phyloP scores from a whole-genome alignment of 2,329 filamentous ascomycete species.

The Chrysosporium queenslandicum region DNA sequence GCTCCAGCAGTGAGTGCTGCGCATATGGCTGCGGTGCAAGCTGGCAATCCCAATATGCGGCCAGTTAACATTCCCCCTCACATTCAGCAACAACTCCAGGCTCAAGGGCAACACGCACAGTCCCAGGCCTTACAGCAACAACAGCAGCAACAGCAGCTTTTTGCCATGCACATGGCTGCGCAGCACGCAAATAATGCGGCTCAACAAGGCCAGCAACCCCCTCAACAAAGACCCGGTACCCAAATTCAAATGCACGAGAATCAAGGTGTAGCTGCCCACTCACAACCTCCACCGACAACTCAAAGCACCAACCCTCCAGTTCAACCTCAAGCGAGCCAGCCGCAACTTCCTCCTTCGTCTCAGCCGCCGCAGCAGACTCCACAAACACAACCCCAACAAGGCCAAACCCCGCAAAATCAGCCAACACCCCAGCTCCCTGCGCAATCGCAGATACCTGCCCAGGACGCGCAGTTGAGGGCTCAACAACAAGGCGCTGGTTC shows the following conservation, averaged over 20 bases:
- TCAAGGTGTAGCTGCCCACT: constrained; percentile 36
- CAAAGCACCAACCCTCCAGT: constrained; percentile 32
- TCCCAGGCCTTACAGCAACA: constrained; percentile 33
- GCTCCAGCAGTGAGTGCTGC: constrained; percentile 33
- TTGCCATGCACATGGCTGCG: constrained; percentile 17
- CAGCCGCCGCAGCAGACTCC: constrained; percentile 24
- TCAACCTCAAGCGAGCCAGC: constrained; percentile 23
- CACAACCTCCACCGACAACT: constrained; percentile 34
- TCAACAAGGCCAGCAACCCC: constrained; percentile 32
- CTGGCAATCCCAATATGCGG: constrained; percentile 32
- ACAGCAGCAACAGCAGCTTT: constrained; percentile 19
- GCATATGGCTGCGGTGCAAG: constrained; percentile 37
- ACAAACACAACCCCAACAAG: constrained; percentile 31
- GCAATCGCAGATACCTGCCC: constrained; percentile 31
- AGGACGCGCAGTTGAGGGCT: constrained; percentile 35
- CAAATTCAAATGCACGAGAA: constrained; percentile 37
- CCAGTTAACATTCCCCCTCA: constrained; percentile 33
- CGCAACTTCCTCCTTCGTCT: constrained; percentile 27
- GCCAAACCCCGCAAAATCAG: constrained; percentile 21
- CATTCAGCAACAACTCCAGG: constrained; percentile 32
- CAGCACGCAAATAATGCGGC: constrained; percentile 23
- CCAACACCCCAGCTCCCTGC: constrained; percentile 25
- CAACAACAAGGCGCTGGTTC: constrained; percentile 27
- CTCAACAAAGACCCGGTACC: constrained; percentile 34
- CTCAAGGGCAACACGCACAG: constrained; percentile 28